Evolutionary conservation across 306 rosid genomes (phyloP), one percentile per base, ranked within the genome.

Genomic region (Trifolium dubium): DNA sequence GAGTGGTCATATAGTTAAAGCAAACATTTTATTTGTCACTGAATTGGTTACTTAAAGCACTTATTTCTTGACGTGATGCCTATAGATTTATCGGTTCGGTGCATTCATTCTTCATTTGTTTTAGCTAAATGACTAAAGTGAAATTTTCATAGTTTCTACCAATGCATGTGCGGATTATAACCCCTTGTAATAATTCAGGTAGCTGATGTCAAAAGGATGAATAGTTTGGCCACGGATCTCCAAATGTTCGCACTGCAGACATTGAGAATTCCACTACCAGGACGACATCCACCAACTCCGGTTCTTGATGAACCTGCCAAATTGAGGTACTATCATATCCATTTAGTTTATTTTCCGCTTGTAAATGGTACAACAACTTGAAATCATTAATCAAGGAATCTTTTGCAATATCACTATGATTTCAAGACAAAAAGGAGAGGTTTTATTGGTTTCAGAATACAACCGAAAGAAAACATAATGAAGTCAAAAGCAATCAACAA

Each of bases 171-270:
- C 32, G 6, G 11, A 56, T 56, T 56, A 29, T 10, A 56, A 56
- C 14, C 18, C 10, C 62, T 32, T 67, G 62, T 47, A 41, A 79
- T 75, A 28, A 64, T 76, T 78, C 80, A 92, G 97, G 97, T 92
- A 75, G 86, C 90, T 53, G 97, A 92, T 82, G 75, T 92, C 73
- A 92, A 83, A 81, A 87, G 92, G 86, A 84, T 92, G 87, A 92
- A 92, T 71, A 90, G 96, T 30, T 77, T 92, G 74, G 91, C 91
- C 28, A 71, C 97, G 29, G 97, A 92, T 85, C 90, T 89, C 79
- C 97, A 92, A 83, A 89, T 92, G 97, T 92, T 89, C 77, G 96
- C 97, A 31, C 78, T 88, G 85, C 83, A 88, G 84, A 83, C 84
- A 49, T 74, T 92, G 85, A 86, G 80, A 75, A 92, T 92, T 71